Base-by-base conservation (phyloP, 352 stramenopile species). In the Pythium aquatile region DNA sequence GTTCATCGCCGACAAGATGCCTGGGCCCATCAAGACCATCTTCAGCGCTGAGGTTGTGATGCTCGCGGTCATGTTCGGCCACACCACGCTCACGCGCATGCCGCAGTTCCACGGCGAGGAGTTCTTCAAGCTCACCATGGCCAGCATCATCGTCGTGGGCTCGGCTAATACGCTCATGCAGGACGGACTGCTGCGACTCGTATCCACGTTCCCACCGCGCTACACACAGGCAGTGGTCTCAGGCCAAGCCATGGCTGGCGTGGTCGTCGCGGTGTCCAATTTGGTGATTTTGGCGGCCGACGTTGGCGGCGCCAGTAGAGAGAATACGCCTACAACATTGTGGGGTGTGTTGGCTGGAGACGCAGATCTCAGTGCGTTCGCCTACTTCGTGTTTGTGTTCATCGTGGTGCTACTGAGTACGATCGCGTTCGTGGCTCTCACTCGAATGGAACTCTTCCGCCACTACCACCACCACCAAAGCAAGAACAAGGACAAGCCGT, bases 351-450 rank as follows among this genome's bases (percentile, higher is more conserved):
- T 80, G 56, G 51, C 58, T 0, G 55, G 61, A 0, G 78, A 88
- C 58, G 72, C 76, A 0, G 83, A 92, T 37, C 40, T 90, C 53
- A 85, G 74, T 51, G 85, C 81, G 3, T 91, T 93, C 62, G 62
- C 87, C 55, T 94, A 94, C 69, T 94, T 94, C 32, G 70, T 84
- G 28, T 76, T 89, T 48, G 83, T 87, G 24, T 91, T 92, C 54
- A 67, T 85, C 29, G 86, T 81, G 46, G 74, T 93, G 37, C 65
- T 90, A 4, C 37, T 81, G 32, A 87, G 77, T 40, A 64, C 77
- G 17, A 51, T 90, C 39, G 56, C 78, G 49, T 91, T 94, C 42
- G 68, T 74, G 0, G 55, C 73, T 16, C 76, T 94, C 29, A 88
- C 74, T 9, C 66, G 75, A 26, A 89, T 90, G 76, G 61, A 76